phyloP scores from a whole-genome alignment of 768 basidiomycete species.

The Clathrus columnatus region DNA sequence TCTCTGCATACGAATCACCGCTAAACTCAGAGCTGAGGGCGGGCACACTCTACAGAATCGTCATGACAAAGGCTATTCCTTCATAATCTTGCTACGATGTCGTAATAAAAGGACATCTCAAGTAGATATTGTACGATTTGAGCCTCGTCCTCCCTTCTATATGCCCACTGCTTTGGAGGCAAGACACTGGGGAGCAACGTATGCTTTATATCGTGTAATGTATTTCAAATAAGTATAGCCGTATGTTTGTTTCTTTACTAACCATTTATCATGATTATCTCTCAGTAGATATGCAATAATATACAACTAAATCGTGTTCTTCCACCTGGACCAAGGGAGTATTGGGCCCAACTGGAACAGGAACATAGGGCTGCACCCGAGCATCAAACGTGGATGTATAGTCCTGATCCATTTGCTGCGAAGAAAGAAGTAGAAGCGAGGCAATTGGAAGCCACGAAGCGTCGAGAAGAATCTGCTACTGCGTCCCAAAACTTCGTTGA shows the following conservation, averaged over 20 bases:
- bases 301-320: constrained; percentile 67
- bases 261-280: constrained; percentile 11
- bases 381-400: constrained; percentile 80
- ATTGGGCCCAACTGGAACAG: constrained; percentile 68
- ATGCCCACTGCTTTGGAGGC: constrained; percentile 69
- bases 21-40: constrained; percentile 9
- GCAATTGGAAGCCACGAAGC: constrained; percentile 48
- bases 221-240: constrained; percentile 23
- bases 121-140: constrained; percentile 59
- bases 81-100: constrained; percentile 57
- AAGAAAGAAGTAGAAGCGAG: constrained; percentile 56
- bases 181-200: constrained; percentile 85
- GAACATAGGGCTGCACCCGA: constrained; percentile 62
- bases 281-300: constrained; percentile 55
- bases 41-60: constrained; percentile 30
- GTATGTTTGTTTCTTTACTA: constrained; percentile 11
- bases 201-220: constrained; percentile 75
- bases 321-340: constrained; percentile 78
- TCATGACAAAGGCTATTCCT: constrained; percentile 46
- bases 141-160: constrained; percentile 63
- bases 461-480: constrained; percentile 25
- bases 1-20: constrained; percentile 11
- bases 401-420: constrained; percentile 79
- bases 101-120: constrained; percentile 64
- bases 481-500: constrained; percentile 28